A percentile compares a stretch with the other conserved stretches of the same genome.
These are phyloP conservation scores for Psilocybe tampanensis DNA, from an alignment of 768 basidiomycete genomes.

Conservation along the genomic window DNA sequence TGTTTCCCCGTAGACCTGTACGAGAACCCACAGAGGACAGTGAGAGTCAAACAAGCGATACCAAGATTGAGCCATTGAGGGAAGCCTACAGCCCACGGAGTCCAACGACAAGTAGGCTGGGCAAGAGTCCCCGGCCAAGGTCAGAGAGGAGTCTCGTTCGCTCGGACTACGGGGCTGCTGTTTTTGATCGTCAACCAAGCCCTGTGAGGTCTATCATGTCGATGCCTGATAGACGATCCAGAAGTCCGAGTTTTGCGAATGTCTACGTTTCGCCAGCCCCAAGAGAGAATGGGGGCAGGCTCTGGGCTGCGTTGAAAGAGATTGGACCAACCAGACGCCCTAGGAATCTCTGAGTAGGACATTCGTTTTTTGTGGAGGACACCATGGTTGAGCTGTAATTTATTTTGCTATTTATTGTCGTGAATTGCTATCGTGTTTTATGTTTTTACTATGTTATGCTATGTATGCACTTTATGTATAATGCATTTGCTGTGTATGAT, in stretches of 20 bases:
- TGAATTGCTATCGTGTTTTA: conserved; percentile 6
- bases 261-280: conserved; percentile 10
- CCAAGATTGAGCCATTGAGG: conserved; percentile 7
- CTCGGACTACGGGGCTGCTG: conserved; percentile 21
- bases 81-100: conserved; percentile 4
- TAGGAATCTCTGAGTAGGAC: conserved; percentile 18
- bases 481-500: background rate
- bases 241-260: conserved; percentile 10
- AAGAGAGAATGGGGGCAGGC: conserved; percentile 17
- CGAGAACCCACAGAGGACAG: conserved; percentile 24
- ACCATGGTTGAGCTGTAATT: conserved; percentile 6
- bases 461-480: background rate
- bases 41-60: conserved; percentile 29
- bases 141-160: conserved; percentile 25
- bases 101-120: background rate
- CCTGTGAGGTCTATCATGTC: conserved; percentile 28
- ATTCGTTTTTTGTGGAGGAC: background rate
- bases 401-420: conserved; percentile 20
- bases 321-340: conserved; percentile 15
- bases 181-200: conserved; percentile 19
- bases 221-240: conserved; percentile 22
- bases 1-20: conserved; percentile 17
- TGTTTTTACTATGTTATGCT: conserved; percentile 1
- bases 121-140: conserved; percentile 11
- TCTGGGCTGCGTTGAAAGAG: conserved; percentile 26